phyloP scores from a whole-genome alignment of 116 monocot genomes.

The Trichopus zeylanicus region DNA sequence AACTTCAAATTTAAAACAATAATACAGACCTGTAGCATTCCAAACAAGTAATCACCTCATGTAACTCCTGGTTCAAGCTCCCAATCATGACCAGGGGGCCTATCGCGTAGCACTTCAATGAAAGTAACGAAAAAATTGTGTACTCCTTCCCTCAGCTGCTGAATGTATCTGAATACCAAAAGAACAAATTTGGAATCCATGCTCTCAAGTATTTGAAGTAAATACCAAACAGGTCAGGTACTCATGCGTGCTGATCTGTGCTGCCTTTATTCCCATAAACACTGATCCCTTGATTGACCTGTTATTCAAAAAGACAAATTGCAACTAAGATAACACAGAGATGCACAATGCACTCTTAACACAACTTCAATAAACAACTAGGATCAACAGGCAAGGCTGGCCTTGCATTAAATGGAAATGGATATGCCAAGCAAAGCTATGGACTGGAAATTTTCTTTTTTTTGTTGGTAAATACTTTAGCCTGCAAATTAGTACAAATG shows the following conservation, averaged over 20 bases:
- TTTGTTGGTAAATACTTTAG: too few relatives aligned
- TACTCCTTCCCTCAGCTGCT: conserved; percentile 95
- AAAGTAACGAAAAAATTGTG: conserved; percentile 99
- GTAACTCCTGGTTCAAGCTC: conserved; percentile 99
- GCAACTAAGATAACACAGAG: too few relatives aligned
- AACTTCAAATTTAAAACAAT: not conserved
- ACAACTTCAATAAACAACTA: not conserved
- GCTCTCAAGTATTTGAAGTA: not conserved
- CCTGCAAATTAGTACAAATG: too few relatives aligned
- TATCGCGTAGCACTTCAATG: conserved; percentile 95
- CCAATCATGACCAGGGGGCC: conserved; percentile 98
- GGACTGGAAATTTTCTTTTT: too few relatives aligned
- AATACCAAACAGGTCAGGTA: conserved; percentile 5
- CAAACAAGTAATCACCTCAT: conserved; percentile 98
- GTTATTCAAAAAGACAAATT: not conserved
- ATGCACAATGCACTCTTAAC: too few relatives aligned
- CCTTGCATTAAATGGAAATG: too few relatives aligned
- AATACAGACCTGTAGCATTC: conserved; percentile 82
- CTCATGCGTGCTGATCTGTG: conserved; percentile 99
- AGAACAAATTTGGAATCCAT: conserved; percentile 5
- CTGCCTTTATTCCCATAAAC: conserved; percentile 99
- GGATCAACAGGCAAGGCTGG: too few relatives aligned
- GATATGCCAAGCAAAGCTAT: too few relatives aligned
- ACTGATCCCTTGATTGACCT: conserved; percentile 98
- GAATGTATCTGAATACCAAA: conserved; percentile 73